A percentile compares a stretch with the other conserved stretches of the same genome.
Evolutionary conservation across 164 flowering plant species (phyloP).

Genomic region (Platanus orientalis): DNA sequence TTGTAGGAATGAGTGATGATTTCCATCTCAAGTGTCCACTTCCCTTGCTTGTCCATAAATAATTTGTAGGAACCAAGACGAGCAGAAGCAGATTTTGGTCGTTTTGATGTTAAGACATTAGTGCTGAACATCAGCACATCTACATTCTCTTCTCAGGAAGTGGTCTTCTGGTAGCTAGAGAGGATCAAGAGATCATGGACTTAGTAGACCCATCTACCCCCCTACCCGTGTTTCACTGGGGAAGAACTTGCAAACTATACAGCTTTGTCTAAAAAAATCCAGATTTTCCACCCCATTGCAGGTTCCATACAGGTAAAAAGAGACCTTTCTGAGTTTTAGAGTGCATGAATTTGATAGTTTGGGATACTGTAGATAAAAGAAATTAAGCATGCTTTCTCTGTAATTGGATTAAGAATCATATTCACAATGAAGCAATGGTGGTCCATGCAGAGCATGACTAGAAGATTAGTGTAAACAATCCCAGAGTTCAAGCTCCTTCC

Average conservation of each 20-base stretch:
- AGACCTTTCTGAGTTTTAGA: no score
- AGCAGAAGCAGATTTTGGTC: slow-evolving; percentile 57
- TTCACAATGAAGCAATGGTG: no score
- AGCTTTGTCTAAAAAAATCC: slow-evolving; percentile 38
- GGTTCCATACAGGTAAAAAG: slow-evolving; percentile 53
- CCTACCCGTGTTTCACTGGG: slow-evolving; percentile 50
- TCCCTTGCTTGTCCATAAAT: no score
- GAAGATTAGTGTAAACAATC: slow-evolving; percentile 13
- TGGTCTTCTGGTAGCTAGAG: slow-evolving; percentile 41
- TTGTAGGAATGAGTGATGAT: no score
- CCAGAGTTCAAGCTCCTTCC: slow-evolving; percentile 36
- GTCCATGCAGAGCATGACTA: no score
- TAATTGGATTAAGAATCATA: no score
- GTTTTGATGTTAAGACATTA: slow-evolving; percentile 45
- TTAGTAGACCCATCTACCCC: slow-evolving; percentile 48
- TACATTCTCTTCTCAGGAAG: slow-evolving; percentile 53
- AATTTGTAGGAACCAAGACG: slow-evolving; percentile 53
- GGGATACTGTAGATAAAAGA: no score
- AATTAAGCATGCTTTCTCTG: no score
- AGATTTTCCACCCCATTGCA: slow-evolving; percentile 51
- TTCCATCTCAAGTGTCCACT: no score
- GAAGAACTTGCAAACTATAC: slow-evolving; percentile 42
- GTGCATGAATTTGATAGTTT: no score
- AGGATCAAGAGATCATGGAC: slow-evolving; percentile 55
- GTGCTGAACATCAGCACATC: slow-evolving; percentile 38